These are phyloP conservation scores for Scutellospora calospora DNA, from an alignment of 371 early-diverging fungal species.

Conservation along the genomic window DNA sequence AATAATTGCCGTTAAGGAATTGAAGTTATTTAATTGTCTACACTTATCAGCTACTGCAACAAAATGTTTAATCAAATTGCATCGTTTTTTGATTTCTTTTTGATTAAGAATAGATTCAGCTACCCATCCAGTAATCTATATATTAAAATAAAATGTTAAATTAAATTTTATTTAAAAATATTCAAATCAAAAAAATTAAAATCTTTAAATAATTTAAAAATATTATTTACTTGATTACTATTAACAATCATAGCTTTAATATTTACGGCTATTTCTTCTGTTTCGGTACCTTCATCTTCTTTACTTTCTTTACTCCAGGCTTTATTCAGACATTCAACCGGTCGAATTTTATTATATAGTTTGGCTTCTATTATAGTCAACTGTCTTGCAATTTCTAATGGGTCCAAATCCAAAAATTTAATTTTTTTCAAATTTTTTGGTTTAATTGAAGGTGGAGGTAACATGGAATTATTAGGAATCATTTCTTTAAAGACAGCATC, in stretches of 20 bases:
- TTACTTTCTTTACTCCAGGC: slow-evolving; percentile 85
- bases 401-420: slow-evolving; percentile 85
- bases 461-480: slow-evolving; percentile 65
- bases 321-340: slow-evolving; percentile 88
- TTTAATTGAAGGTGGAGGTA: slow-evolving; percentile 72
- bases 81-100: slow-evolving; percentile 81
- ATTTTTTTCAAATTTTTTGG: slow-evolving; percentile 72
- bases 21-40: slow-evolving; percentile 87
- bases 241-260: slow-evolving; percentile 81
- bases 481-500: slow-evolving; percentile 66
- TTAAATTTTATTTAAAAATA: background rate
- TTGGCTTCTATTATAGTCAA: slow-evolving; percentile 88
- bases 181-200: background rate
- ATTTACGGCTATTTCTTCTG: slow-evolving; percentile 60
- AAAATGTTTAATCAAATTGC: slow-evolving; percentile 78
- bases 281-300: slow-evolving; percentile 42
- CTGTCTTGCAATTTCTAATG: slow-evolving; percentile 94
- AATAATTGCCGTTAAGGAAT: slow-evolving; percentile 89
- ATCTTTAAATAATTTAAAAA: background rate
- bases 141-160: background rate
- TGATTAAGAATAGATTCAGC: slow-evolving; percentile 83
- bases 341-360: slow-evolving; percentile 81
- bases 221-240: slow-evolving; percentile 57
- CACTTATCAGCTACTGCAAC: slow-evolving; percentile 86
- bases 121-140: slow-evolving; percentile 86